Conservation (phyloP, 1,284 basidiomycete genomes). For the Pyrrhoderma noxium region DNA sequence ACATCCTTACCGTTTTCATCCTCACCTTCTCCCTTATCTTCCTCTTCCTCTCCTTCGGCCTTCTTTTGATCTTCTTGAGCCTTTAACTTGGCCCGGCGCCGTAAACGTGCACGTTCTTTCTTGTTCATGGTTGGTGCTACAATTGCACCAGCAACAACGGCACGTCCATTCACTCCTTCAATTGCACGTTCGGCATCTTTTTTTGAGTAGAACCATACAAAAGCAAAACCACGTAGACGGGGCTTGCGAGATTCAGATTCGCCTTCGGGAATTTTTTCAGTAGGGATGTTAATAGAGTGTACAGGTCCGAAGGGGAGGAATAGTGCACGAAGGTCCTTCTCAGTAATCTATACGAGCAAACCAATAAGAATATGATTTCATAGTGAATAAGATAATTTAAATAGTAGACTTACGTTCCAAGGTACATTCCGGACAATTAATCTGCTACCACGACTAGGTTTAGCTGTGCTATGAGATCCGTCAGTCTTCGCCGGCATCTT, state of each 20-base stretch:
- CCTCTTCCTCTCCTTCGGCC: constrained; percentile 29
- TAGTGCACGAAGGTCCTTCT: constrained; percentile 80
- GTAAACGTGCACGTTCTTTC: constrained; percentile 40
- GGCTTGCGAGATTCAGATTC: constrained; percentile 22
- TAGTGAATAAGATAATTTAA: neutral
- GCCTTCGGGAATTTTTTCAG: constrained; percentile 23
- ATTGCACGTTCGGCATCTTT: constrained; percentile 85
- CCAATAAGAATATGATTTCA: neutral
- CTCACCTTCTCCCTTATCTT: constrained; percentile 32
- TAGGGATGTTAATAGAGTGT: constrained; percentile 78
- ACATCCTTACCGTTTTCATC: constrained; percentile 30
- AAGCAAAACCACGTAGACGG: constrained; percentile 83
- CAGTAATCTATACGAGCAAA: constrained; percentile 48
- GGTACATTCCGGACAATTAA: constrained; percentile 92
- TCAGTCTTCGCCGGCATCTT: constrained; percentile 36
- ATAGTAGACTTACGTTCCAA: constrained; percentile 38
- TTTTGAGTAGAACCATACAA: constrained; percentile 88
- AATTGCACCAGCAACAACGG: constrained; percentile 61
- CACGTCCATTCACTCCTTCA: constrained; percentile 73
- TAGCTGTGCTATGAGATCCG: constrained; percentile 21
- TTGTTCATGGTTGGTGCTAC: constrained; percentile 70
- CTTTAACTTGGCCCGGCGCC: constrained; percentile 35
- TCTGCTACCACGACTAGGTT: constrained; percentile 64
- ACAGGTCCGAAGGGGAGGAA: constrained; percentile 90
- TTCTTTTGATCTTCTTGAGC: constrained; percentile 32